Evolutionary conservation across 1,284 basidiomycete species (phyloP), one percentile per base, ranked within the genome.

Genomic region (Moniliella sp.): DNA sequence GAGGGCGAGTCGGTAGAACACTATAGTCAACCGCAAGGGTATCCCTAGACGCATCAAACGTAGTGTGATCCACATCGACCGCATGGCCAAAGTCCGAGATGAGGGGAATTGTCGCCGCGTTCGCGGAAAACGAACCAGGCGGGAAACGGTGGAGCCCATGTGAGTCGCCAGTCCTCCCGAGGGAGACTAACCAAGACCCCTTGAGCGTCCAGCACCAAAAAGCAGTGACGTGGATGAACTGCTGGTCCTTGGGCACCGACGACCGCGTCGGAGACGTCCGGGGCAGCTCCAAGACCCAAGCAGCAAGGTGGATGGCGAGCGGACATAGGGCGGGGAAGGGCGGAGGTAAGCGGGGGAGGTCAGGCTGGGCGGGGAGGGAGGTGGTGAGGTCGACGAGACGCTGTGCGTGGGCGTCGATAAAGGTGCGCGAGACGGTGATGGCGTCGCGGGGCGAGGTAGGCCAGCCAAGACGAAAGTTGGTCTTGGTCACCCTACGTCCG

Each of bases 191-290:
- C 80, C 81, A 88, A 9, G 81, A 63, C 0, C 81, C 73, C 40
- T 77, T 76, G n/a, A 93, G 71, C 61, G 91, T 78, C 64, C 93
- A 88, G 48, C 84, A 79, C 80, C 82, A 93, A 59, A 88, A 88
- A 49, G 78, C 81, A 1, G 80, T 84, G 36, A 91, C 71, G 25
- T 43, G 38, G 28, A 58, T 38, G 16, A 35, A 34, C 5, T 35
- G 30, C 13, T 15, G 2, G 14, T 23, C 30, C 3, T 18, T 32
- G n/a, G n/a, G n/a, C n/a, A n/a, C n/a, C n/a, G n/a, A n/a, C 4
- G 33, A 34, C 14, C 10, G 4, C 11, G 46, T 29, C 35, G 31
- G 42, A 39, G 57, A 36, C 63, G 60, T 42, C 67, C 51, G 46
- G 4, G 84, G 79, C 47, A 65, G 48, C 80, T 91, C 83, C 13